Evolutionary conservation across 2,329 filamentous ascomycete genomes (phyloP).

Genomic region (Rhinocladiella mackenziei): DNA sequence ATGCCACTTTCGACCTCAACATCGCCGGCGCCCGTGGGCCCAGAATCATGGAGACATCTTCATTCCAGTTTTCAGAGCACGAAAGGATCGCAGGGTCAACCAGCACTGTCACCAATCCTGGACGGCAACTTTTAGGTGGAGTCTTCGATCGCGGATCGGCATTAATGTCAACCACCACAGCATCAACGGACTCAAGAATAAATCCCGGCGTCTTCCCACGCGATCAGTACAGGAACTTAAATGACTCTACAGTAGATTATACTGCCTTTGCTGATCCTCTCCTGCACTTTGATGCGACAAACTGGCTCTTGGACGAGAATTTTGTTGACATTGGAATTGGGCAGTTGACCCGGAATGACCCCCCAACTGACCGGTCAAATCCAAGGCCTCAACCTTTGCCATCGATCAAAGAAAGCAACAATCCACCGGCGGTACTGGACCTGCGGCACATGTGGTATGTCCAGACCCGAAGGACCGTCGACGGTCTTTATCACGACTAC

Average conservation of each 20-base stretch:
- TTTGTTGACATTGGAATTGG: background rate
- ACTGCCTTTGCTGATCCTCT: background rate
- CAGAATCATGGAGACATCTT: background rate
- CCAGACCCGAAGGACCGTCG: background rate
- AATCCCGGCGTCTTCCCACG: background rate
- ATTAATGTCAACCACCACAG: background rate
- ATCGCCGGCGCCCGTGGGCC: background rate
- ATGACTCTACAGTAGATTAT: background rate
- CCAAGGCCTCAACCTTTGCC: background rate
- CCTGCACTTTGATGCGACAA: conserved; percentile 5
- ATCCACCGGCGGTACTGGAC: conserved; percentile 2
- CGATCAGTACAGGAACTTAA: background rate
- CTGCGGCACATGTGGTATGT: conserved; percentile 10
- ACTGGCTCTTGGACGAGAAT: conserved; percentile 14
- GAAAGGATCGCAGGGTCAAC: background rate
- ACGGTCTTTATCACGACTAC: background rate
- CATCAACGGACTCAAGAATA: background rate
- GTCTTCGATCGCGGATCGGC: background rate
- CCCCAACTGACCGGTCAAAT: background rate
- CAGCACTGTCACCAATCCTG: background rate
- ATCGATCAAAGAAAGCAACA: background rate
- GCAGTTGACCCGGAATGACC: background rate
- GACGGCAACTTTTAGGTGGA: background rate
- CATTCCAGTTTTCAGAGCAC: background rate
- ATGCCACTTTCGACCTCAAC: background rate